A percentile compares a stretch with the other conserved stretches of the same genome.
These are phyloP conservation scores for Lophium mytilinum DNA, from an alignment of 495 filamentous ascomycete species.

Conservation along the genomic window DNA sequence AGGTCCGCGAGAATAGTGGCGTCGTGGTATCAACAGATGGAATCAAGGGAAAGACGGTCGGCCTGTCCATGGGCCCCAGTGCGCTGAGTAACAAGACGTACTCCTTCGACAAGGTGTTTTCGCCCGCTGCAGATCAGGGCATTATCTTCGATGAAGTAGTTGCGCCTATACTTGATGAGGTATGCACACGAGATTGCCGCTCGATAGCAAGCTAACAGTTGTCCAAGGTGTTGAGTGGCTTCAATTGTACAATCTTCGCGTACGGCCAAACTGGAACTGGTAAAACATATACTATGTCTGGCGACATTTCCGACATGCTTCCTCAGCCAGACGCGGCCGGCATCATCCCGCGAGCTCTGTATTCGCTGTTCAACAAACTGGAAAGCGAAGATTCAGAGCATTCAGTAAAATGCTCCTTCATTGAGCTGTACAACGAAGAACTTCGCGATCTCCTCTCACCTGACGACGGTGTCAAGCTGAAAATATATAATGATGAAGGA, in stretches of 20 bases:
- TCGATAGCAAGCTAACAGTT: neutral
- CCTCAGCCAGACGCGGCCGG: constrained; percentile 84
- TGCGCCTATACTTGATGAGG: constrained; percentile 83
- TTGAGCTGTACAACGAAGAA: constrained; percentile 97
- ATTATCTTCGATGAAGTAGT: constrained; percentile 95
- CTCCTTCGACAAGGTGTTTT: constrained; percentile 94
- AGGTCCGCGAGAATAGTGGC: constrained; percentile 85
- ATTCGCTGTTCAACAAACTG: constrained; percentile 77
- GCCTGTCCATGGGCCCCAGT: constrained; percentile 86
- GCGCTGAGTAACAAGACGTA: constrained; percentile 93
- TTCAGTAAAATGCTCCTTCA: constrained; percentile 95
- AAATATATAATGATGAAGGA: constrained; percentile 87
- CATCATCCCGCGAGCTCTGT: constrained; percentile 83
- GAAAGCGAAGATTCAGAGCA: constrained; percentile 71
- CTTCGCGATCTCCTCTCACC: constrained; percentile 75
- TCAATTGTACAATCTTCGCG: constrained; percentile 97
- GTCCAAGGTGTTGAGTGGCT: constrained; percentile 80
- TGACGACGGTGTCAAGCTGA: constrained; percentile 78
- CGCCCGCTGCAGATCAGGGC: constrained; percentile 83
- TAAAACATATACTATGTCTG: constrained; percentile 99
- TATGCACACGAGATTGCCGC: constrained; percentile 34
- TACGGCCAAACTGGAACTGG: constrained; percentile 97
- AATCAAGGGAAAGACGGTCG: constrained; percentile 70
- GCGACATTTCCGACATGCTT: constrained; percentile 82
- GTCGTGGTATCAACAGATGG: constrained; percentile 85